Evolutionary conservation across 805 yeast species (phyloP).

Genomic region (Candida wancherniae): DNA sequence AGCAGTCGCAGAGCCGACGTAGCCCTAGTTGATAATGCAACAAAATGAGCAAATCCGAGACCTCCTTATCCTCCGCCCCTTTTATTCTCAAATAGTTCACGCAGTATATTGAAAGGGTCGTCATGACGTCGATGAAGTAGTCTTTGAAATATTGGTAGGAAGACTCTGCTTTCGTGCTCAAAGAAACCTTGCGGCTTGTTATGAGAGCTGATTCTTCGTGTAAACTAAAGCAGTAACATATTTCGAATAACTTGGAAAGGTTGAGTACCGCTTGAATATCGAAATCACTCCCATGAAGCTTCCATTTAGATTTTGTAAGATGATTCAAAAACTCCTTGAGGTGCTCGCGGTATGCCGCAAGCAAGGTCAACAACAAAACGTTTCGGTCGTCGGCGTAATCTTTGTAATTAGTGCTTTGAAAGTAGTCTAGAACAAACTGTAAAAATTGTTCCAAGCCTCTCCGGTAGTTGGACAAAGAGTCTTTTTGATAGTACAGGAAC

Average conservation of each 20-base stretch:
- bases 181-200: slow-evolving; percentile 35
- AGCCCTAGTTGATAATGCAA: slow-evolving; percentile 73
- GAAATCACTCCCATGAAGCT: slow-evolving; percentile 10
- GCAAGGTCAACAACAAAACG: slow-evolving; percentile 41
- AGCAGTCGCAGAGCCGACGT: slow-evolving; percentile 62
- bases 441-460: slow-evolving; percentile 51
- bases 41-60: slow-evolving; percentile 40
- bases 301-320: slow-evolving; percentile 32
- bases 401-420: slow-evolving; percentile 18
- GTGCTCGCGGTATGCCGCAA: slow-evolving; percentile 53
- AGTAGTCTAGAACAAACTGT: slow-evolving; percentile 37
- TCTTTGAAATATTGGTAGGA: slow-evolving; percentile 46
- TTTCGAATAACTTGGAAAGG: slow-evolving; percentile 30
- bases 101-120: slow-evolving; percentile 38
- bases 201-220: slow-evolving; percentile 48
- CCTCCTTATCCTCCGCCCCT: slow-evolving; percentile 19
- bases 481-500: slow-evolving; percentile 47
- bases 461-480: slow-evolving; percentile 31
- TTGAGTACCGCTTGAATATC: slow-evolving; percentile 15
- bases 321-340: slow-evolving; percentile 32
- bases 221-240: slow-evolving; percentile 46
- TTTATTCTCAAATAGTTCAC: slow-evolving; percentile 6
- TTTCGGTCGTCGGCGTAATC: slow-evolving; percentile 30
- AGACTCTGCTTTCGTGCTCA: slow-evolving; percentile 38
- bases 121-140: slow-evolving; percentile 34